Conservation (phyloP, 768 basidiomycete species). For the Boletus rex-veris region DNA sequence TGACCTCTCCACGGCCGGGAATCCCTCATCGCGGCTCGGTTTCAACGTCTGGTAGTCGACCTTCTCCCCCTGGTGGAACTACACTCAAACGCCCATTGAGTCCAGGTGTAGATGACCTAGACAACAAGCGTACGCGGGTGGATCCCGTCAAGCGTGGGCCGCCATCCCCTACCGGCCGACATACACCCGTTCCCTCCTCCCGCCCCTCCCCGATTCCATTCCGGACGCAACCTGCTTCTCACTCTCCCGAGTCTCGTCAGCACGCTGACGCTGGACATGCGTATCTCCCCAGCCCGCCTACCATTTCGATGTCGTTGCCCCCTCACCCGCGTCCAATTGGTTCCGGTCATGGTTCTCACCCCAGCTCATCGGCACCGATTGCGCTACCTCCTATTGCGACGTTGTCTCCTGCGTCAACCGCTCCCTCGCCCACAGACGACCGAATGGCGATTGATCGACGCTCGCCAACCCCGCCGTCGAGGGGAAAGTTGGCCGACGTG, state of each 20-base stretch:
- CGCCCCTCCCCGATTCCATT: conserved; percentile 72
- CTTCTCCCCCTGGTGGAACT: conserved; percentile 53
- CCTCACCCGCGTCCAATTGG: conserved; percentile 76
- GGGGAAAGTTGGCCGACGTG: conserved; percentile 51
- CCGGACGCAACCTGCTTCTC: conserved; percentile 65
- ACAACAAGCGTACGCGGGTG: conserved; percentile 61
- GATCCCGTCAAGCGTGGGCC: conserved; percentile 50
- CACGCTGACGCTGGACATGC: conserved; percentile 24
- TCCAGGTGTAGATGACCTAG: conserved; percentile 59
- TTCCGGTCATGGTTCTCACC: conserved; percentile 42
- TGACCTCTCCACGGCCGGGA: conserved; percentile 45
- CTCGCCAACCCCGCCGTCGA: conserved; percentile 48
- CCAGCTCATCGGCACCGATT: conserved; percentile 38
- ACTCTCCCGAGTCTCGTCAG: conserved; percentile 65
- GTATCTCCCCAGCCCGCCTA: conserved; percentile 49
- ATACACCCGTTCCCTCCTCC: conserved; percentile 56
- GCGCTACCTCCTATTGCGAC: conserved; percentile 71
- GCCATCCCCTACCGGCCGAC: conserved; percentile 50
- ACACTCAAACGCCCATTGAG: conserved; percentile 68
- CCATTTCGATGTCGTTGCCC: conserved; percentile 60
- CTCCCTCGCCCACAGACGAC: conserved; percentile 49
- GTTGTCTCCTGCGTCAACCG: conserved; percentile 57
- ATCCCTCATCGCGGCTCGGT: conserved; percentile 61
- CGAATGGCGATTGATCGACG: conserved; percentile 37
- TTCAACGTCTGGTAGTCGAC: conserved; percentile 61